Conservation (phyloP, 2,329 filamentous ascomycete species). For the Cordyceps pruinosa region DNA sequence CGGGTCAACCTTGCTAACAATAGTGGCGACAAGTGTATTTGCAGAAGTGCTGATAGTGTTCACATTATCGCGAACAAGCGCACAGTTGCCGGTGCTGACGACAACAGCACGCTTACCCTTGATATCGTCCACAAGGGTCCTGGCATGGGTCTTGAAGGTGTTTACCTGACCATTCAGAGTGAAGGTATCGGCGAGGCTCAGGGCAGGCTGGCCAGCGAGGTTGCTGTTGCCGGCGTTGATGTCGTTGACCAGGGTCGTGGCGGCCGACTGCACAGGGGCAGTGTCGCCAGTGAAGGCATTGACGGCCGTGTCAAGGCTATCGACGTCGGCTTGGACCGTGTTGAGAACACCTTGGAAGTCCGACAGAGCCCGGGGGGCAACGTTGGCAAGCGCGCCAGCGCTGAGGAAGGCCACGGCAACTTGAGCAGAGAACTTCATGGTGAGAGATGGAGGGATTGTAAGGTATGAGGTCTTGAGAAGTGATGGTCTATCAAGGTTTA, state of each 20-base stretch:
- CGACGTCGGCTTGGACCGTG: conserved; percentile 14
- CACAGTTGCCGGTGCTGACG: background rate
- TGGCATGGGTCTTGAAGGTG: conserved; percentile 17
- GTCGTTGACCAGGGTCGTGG: conserved; percentile 10
- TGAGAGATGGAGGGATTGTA: background rate
- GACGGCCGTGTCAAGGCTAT: conserved; percentile 14
- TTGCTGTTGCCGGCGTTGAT: conserved; percentile 13
- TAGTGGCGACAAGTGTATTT: background rate
- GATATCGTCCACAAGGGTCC: conserved; percentile 18
- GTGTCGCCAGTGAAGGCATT: conserved; percentile 15
- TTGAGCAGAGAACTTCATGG: conserved; percentile 4
- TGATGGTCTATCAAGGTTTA: background rate
- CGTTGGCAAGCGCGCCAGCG: background rate
- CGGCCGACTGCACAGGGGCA: conserved; percentile 9
- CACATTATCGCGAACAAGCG: conserved; percentile 6
- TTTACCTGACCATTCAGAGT: conserved; percentile 15
- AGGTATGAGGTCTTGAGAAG: background rate
- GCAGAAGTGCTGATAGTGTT: background rate
- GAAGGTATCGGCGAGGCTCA: conserved; percentile 17
- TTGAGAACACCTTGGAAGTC: conserved; percentile 12
- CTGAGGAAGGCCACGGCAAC: conserved; percentile 4
- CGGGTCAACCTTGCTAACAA: background rate
- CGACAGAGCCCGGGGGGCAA: background rate
- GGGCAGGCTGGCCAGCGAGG: conserved; percentile 12
- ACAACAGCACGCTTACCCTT: background rate